Conservation (phyloP, 306 rosid genomes). For the Quercus mongolica region DNA sequence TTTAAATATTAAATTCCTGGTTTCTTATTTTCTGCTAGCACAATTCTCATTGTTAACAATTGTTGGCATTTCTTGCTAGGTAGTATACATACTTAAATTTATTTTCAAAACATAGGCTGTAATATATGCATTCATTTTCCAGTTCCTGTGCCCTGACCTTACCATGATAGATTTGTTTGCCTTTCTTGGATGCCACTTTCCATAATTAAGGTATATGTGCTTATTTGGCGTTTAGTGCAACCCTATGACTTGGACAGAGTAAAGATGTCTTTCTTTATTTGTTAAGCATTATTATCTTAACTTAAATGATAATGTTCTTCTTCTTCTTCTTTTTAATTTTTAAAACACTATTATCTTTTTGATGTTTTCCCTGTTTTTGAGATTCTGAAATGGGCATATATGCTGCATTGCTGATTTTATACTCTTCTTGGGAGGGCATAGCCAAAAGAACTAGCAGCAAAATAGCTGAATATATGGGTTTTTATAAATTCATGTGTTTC, state of each 20-base stretch:
- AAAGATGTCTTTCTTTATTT: not conserved
- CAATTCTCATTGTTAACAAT: slow-evolving; percentile 4
- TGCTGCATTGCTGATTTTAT: not conserved
- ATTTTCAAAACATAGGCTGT: not conserved
- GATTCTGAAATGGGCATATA: not conserved
- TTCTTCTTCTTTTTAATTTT: too few species aligned
- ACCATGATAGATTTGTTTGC: not conserved
- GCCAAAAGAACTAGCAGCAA: not conserved
- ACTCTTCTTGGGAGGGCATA: not conserved
- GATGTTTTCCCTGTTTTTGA: not conserved
- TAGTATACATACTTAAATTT: not conserved
- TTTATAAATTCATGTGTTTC: not conserved
- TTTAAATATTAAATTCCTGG: slow-evolving; percentile 10
- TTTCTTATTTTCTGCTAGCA: not conserved
- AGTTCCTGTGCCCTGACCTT: not conserved
- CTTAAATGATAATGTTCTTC: not conserved
- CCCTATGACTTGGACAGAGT: not conserved
- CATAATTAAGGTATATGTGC: not conserved
- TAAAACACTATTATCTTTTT: not conserved
- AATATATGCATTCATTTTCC: not conserved
- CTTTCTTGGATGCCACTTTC: not conserved
- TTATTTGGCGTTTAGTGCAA: not conserved
- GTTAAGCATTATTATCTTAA: not conserved
- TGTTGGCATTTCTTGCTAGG: not conserved
- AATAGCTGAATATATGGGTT: not conserved